Percentiles rank a stretch among this genome's conserved stretches.
phyloP scores from a whole-genome alignment of 2,329 filamentous ascomycete species.

The Sarocladium oryzae region DNA sequence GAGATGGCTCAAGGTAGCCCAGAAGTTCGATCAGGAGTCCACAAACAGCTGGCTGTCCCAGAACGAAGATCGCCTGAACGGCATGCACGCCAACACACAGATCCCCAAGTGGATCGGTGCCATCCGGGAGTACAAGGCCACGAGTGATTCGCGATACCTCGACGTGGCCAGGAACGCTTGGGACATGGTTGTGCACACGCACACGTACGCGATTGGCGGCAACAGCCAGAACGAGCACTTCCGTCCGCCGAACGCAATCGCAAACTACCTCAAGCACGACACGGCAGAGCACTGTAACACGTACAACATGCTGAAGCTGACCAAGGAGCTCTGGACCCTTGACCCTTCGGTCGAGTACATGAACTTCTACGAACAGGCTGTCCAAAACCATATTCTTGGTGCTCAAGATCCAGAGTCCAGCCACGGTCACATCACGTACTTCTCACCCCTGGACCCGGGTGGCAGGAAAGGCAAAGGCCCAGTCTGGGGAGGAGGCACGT shows the following conservation, averaged over 20 bases:
- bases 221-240: conserved; percentile 50
- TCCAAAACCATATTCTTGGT: conserved; percentile 45
- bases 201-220: conserved; percentile 46
- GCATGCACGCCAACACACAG: conserved; percentile 47
- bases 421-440: conserved; percentile 48
- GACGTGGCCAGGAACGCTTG: conserved; percentile 45
- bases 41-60: conserved; percentile 40
- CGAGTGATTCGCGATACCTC: conserved; percentile 35
- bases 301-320: conserved; percentile 52
- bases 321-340: conserved; percentile 41
- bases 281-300: conserved; percentile 48
- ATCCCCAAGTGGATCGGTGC: conserved; percentile 49
- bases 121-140: conserved; percentile 40
- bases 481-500: conserved; percentile 47
- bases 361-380: conserved; percentile 45
- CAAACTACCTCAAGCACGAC: conserved; percentile 35
- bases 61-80: conserved; percentile 37
- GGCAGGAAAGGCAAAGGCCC: conserved; percentile 42
- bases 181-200: conserved; percentile 36
- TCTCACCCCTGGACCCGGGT: conserved; percentile 42
- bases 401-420: conserved; percentile 35
- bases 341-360: conserved; percentile 37
- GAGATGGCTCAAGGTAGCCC: conserved; percentile 38
- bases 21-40: conserved; percentile 42
- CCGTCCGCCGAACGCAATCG: conserved; percentile 37